Percentiles rank a stretch among this genome's conserved stretches.
phyloP scores from a whole-genome alignment of 257 asterid species.

The Gardenia jasminoides region DNA sequence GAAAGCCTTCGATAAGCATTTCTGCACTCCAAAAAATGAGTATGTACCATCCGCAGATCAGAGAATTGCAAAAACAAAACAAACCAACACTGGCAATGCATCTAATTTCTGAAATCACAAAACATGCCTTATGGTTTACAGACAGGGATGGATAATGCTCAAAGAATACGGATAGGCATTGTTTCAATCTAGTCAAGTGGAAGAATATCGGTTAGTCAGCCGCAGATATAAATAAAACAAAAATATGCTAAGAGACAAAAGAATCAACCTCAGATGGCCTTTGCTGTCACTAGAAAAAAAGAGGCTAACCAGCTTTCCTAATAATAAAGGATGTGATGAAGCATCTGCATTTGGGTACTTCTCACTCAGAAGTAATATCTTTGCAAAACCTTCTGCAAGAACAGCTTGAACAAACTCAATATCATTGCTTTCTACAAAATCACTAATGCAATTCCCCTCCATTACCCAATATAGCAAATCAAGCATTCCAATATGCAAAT shows the following conservation, averaged over 20 bases:
- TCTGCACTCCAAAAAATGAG: slow-evolving; percentile 47
- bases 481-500: slow-evolving; percentile 58
- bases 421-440: slow-evolving; percentile 51
- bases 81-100: background rate
- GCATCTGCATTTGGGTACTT: slow-evolving; percentile 48
- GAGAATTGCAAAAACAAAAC: background rate
- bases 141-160: slow-evolving; percentile 95
- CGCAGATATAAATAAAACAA: slow-evolving; percentile 1
- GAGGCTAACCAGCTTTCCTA: slow-evolving; percentile 67
- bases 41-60: background rate
- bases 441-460: slow-evolving; percentile 52
- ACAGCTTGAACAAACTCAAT: slow-evolving; percentile 58
- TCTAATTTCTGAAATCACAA: background rate
- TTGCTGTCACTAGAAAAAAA: slow-evolving; percentile 59
- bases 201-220: slow-evolving; percentile 19
- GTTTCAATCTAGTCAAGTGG: slow-evolving; percentile 66
- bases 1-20: slow-evolving; percentile 72
- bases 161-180: slow-evolving; percentile 87
- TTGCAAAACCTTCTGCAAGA: slow-evolving; percentile 91
- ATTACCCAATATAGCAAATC: slow-evolving; percentile 66
- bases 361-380: slow-evolving; percentile 73
- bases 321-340: slow-evolving; percentile 51
- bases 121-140: slow-evolving; percentile 68
- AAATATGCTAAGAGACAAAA: slow-evolving; percentile 20
- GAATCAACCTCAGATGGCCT: slow-evolving; percentile 55